Evolutionary conservation across 73 alveolate species (phyloP).

Genomic region (Paramecium sonneborni): DNA sequence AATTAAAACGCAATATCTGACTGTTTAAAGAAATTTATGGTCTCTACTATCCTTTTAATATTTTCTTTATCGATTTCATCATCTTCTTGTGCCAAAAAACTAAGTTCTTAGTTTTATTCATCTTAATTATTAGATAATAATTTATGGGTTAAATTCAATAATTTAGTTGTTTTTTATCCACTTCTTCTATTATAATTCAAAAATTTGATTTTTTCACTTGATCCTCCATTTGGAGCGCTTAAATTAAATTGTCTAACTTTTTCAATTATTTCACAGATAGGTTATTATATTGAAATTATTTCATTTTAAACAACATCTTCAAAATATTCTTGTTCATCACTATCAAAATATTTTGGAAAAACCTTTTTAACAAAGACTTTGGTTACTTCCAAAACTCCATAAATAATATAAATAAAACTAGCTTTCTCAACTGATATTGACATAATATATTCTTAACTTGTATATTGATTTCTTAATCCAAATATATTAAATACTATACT

Average conservation of each 20-base stretch:
- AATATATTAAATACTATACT: background rate
- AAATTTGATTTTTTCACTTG: background rate
- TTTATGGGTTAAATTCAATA: background rate
- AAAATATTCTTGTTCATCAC: background rate
- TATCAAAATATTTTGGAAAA: background rate
- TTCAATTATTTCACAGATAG: background rate
- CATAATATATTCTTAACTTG: background rate
- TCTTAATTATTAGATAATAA: background rate
- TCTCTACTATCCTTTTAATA: background rate
- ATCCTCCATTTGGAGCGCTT: background rate
- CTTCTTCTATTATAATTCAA: background rate
- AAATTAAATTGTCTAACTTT: background rate
- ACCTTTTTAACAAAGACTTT: background rate
- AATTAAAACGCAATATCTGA: background rate
- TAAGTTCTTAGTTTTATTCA: background rate
- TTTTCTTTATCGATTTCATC: background rate
- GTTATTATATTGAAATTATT: background rate
- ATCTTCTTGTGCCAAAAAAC: background rate
- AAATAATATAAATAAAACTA: background rate
- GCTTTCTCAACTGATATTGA: background rate
- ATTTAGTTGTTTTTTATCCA: background rate
- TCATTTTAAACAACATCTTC: constrained; percentile 26
- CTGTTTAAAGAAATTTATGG: background rate
- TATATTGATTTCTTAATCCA: background rate
- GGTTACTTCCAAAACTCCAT: background rate